These are phyloP conservation scores for Drechslera avenae DNA, from an alignment of 2,329 filamentous ascomycete genomes.

Conservation along the genomic window DNA sequence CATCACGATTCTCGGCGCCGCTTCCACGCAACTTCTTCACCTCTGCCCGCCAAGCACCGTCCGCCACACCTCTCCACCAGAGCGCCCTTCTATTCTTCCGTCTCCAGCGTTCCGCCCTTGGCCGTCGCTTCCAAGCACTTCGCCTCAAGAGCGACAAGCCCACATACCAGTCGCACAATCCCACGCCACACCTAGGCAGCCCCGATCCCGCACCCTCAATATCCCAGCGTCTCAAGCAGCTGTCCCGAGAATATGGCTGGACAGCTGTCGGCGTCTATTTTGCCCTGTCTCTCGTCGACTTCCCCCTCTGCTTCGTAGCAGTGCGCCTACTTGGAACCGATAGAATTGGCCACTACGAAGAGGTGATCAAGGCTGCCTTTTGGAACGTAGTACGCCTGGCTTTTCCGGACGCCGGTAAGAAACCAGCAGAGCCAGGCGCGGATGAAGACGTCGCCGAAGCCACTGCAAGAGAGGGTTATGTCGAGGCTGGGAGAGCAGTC, in stretches of 20 bases:
- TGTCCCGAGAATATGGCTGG: constrained; percentile 94
- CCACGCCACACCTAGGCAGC: constrained; percentile 49
- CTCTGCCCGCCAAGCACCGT: constrained; percentile 16
- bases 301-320: constrained; percentile 91
- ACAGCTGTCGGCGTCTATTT: constrained; percentile 90
- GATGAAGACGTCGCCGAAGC: constrained; percentile 43
- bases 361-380: constrained; percentile 66
- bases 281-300: constrained; percentile 80
- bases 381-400: constrained; percentile 65
- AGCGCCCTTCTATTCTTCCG: constrained; percentile 23
- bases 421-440: constrained; percentile 53
- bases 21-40: constrained; percentile 28
- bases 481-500: constrained; percentile 65
- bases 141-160: constrained; percentile 47
- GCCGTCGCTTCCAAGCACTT: constrained; percentile 37
- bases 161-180: constrained; percentile 39
- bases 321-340: constrained; percentile 85
- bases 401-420: constrained; percentile 61
- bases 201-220: constrained; percentile 58
- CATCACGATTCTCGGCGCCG: constrained; percentile 22
- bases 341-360: constrained; percentile 75
- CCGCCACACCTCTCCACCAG: constrained; percentile 18
- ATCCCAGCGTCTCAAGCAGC: constrained; percentile 75
- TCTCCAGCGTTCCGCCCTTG: constrained; percentile 25
- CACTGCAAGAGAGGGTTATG: constrained; percentile 36